Conservation (phyloP, 345 rosid genomes). For the Erysimum cheiranthoides region DNA sequence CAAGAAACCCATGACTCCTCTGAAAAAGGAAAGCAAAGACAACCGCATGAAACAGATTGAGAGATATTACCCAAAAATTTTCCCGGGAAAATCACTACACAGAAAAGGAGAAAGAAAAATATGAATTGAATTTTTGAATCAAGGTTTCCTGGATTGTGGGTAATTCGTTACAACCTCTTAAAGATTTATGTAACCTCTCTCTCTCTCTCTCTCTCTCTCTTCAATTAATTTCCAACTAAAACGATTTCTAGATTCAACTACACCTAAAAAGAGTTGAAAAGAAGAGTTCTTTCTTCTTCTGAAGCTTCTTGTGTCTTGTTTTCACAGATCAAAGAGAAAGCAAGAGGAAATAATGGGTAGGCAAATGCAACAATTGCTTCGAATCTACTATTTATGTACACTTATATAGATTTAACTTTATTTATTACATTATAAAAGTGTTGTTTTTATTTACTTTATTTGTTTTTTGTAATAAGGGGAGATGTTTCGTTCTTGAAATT, state of each 20-base stretch:
- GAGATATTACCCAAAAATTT: slow-evolving; percentile 1
- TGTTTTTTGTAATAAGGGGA: slow-evolving; percentile 37
- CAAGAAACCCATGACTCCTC: slow-evolving; percentile 42
- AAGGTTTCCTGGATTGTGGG: slow-evolving; percentile 55
- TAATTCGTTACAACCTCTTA: slow-evolving; percentile 58
- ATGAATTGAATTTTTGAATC: slow-evolving; percentile 14
- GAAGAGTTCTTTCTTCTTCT: slow-evolving; percentile 25
- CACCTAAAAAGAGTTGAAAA: slow-evolving; percentile 32
- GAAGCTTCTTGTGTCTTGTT: slow-evolving; percentile 11
- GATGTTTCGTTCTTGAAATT: slow-evolving; percentile 34
- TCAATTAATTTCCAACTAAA: slow-evolving; percentile 44
- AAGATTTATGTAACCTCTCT: slow-evolving; percentile 25
- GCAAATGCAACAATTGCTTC: slow-evolving; percentile 30
- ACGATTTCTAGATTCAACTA: slow-evolving; percentile 40
- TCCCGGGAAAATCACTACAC: slow-evolving; percentile 41
- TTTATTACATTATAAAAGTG: slow-evolving; percentile 13
- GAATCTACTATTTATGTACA: slow-evolving; percentile 28
- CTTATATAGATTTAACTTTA: not conserved
- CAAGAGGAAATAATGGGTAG: slow-evolving; percentile 28
- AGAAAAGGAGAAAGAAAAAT: slow-evolving; percentile 32
- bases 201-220: slow-evolving; percentile 32
- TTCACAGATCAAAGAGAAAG: slow-evolving; percentile 12
- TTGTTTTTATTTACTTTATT: not conserved
- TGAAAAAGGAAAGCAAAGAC: slow-evolving; percentile 4
- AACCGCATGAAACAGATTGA: slow-evolving; percentile 30